A percentile compares a stretch with the other conserved stretches of the same genome.
Evolutionary conservation across 2,329 filamentous ascomycete species (phyloP).

Genomic region (Phialocephala sp.): DNA sequence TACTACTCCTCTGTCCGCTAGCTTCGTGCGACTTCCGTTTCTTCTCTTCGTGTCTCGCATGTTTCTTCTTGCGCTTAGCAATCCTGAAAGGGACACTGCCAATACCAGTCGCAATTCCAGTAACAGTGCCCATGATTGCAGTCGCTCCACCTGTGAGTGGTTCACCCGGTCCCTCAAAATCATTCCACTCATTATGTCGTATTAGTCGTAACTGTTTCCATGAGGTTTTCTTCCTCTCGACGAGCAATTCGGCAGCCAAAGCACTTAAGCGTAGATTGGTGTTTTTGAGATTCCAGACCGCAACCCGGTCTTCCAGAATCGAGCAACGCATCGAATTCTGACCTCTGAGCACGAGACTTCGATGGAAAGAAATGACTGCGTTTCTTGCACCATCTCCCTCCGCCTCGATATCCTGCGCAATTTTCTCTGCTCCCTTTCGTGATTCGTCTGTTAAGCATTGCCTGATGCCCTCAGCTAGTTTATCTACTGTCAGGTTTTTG

Average conservation of each 20-base stretch:
- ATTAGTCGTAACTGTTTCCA: slow-evolving; percentile 69
- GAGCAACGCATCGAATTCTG: slow-evolving; percentile 67
- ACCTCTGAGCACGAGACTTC: slow-evolving; percentile 58
- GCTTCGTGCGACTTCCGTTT: slow-evolving; percentile 37
- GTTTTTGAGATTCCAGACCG: slow-evolving; percentile 69
- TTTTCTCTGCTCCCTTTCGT: slow-evolving; percentile 58
- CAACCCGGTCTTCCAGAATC: slow-evolving; percentile 65
- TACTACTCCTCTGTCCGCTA: slow-evolving; percentile 10
- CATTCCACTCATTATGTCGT: slow-evolving; percentile 75
- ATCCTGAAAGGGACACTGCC: slow-evolving; percentile 67
- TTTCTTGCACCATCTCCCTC: slow-evolving; percentile 73
- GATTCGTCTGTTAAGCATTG: slow-evolving; percentile 69
- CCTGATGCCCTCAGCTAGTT: slow-evolving; percentile 72
- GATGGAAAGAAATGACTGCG: slow-evolving; percentile 70
- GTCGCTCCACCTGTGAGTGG: slow-evolving; percentile 70
- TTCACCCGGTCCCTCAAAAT: slow-evolving; percentile 77
- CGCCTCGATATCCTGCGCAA: slow-evolving; percentile 64
- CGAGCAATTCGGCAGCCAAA: slow-evolving; percentile 68
- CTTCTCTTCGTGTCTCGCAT: slow-evolving; percentile 56
- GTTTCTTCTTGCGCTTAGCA: slow-evolving; percentile 61
- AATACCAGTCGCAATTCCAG: slow-evolving; percentile 65
- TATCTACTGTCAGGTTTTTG: slow-evolving; percentile 59
- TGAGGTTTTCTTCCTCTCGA: slow-evolving; percentile 63
- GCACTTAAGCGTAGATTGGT: slow-evolving; percentile 65
- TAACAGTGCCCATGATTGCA: slow-evolving; percentile 63